Percentiles rank a stretch among this genome's conserved stretches.
Evolutionary conservation across 192 early-diverging fungal species (phyloP).

Genomic region (Paraglomus brasilianum): DNA sequence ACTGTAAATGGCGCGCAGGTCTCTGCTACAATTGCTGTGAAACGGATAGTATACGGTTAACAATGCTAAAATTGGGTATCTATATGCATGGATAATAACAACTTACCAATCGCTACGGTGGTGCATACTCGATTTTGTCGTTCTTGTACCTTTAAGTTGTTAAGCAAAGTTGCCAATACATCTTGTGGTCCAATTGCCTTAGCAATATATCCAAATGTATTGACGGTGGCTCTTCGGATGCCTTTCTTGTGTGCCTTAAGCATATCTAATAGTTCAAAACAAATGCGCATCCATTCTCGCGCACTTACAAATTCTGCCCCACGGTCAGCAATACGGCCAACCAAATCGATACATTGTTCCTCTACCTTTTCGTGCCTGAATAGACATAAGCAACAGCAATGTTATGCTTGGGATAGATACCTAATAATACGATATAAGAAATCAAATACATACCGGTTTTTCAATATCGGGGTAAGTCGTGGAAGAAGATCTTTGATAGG

Average conservation of each 20-base stretch:
- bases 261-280: constrained; percentile 96
- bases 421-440: not conserved
- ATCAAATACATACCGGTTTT: constrained; percentile 86
- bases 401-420: not conserved
- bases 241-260: constrained; percentile 95
- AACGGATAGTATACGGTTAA: not conserved
- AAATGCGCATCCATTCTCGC: constrained; percentile 99
- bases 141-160: constrained; percentile 98
- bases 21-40: constrained; percentile 65
- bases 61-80: not conserved
- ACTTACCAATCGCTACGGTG: constrained; percentile 82
- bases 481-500: constrained; percentile 97
- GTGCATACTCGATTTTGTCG: constrained; percentile 99
- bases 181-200: constrained; percentile 99
- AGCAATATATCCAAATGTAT: constrained; percentile 99
- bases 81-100: not conserved
- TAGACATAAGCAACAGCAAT: no score
- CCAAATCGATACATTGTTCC: constrained; percentile 77
- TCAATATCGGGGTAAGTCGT: constrained; percentile 95
- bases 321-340: constrained; percentile 97
- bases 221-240: constrained; percentile 94
- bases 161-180: constrained; percentile 94
- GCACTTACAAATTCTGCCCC: constrained; percentile 95
- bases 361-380: constrained; percentile 37
- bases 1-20: constrained; percentile 98